Evolutionary conservation across 768 basidiomycete genomes (phyloP), one percentile per base, ranked within the genome.

Genomic region (Cubamyces sp.): DNA sequence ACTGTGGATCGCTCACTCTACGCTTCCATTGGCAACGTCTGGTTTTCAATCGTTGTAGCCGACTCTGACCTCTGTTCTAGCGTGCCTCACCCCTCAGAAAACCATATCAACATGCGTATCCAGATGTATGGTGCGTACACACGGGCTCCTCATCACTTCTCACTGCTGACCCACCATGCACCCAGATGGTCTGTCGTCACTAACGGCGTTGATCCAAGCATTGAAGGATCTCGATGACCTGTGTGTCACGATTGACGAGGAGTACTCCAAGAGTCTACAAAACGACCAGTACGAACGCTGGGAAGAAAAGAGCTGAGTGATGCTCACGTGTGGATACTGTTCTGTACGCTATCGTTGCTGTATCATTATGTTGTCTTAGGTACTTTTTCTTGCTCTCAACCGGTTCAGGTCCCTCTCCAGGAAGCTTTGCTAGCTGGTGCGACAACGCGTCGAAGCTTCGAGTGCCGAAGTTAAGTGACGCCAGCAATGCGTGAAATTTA

Each of bases 1-100:
- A n/a, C n/a, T n/a, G n/a, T n/a, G n/a, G 7, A 19, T 34, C 34
- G 21, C 23, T 47, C 42, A 21, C 39, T 16, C 18, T 37, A 19
- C 19, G n/a, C 8, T 58, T 11, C 26, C 30, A 28, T 25, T 19
- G 25, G 39, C 55, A 34, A 15, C 18, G 16, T 8, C 18, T 47
- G 11, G 42, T 12, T 50, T 46, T 43, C 39, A 9, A 15, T 40
- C 52, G n/a, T 14, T 46, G 12, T 18, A 14, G 5, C 49, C 21
- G n/a, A 21, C 3, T 23, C 52, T 64, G 30, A 66, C 60, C 42
- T 51, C 12, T 42, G 15, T 18, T 34, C 7, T 67, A 93, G 91
- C 68, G 90, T 84, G 37, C 97, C 97, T 2, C 97, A 98, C 79
- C 97, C 97, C 3, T 97, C 96, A 11, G 97, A 99, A 79, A 91